A percentile compares a stretch with the other conserved stretches of the same genome.
phyloP scores from a whole-genome alignment of 129 eudicot genomes.

The Artemisia argyi region DNA sequence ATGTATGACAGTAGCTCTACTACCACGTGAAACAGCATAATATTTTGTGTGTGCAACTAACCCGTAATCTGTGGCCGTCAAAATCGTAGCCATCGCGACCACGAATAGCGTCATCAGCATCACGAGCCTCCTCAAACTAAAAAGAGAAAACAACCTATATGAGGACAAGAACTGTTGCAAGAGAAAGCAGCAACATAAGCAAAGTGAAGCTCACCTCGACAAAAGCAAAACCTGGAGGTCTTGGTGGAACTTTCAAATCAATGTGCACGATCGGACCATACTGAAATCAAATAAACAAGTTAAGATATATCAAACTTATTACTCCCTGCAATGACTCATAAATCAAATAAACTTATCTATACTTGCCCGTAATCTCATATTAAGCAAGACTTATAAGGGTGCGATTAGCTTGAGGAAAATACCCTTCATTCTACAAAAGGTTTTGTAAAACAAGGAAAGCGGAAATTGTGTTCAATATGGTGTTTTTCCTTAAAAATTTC shows the following conservation, averaged over 20 bases:
- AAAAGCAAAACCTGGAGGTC: constrained; percentile 93
- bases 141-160: neutral
- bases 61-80: constrained; percentile 83
- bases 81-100: constrained; percentile 96
- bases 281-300: constrained; percentile 40
- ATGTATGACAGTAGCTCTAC: neutral
- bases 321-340: neutral
- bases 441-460: no score
- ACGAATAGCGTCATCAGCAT: constrained; percentile 88
- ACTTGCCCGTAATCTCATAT: neutral
- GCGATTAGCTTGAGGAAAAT: no score
- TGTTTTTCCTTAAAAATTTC: neutral
- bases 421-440: no score
- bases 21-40: neutral
- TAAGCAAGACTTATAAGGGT: neutral
- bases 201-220: constrained; percentile 65
- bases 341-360: neutral
- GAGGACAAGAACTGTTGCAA: neutral
- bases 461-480: neutral
- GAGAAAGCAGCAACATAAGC: neutral
- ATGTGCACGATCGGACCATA: constrained; percentile 81
- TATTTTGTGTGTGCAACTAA: constrained; percentile 37
- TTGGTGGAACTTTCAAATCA: constrained; percentile 88
- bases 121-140: constrained; percentile 88
- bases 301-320: constrained; percentile 8